Evolutionary conservation across 768 basidiomycete genomes (phyloP), one percentile per base, ranked within the genome.

Genomic region (Cyclocybe cylindracea): DNA sequence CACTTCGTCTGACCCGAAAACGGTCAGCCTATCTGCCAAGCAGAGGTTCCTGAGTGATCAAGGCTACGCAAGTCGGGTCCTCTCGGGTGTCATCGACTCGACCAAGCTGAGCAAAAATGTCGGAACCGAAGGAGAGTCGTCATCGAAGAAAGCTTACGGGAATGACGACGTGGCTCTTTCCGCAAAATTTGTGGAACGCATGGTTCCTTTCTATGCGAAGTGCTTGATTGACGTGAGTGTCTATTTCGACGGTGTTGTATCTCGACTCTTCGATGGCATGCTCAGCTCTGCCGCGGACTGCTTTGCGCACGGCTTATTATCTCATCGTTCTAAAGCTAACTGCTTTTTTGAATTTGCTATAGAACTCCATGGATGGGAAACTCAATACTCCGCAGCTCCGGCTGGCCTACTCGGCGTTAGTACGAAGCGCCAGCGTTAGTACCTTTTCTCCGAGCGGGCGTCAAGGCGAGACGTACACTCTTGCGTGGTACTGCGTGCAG

Each of bases 121-220:
- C 55, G 57, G 55, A 32, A 37, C 57, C 50, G 56, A 57, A 54
- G 44, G 44, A 44, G 56, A 51, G 34, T 33, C 39, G 8, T 9
- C 39, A 43, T 34, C 18, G 6, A 33, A 36, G 32, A 41, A 50
- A 41, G 40, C 39, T 2, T 46, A 5, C 19, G 32, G 16, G 13
- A 37, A 35, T 45, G 51, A 54, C 46, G 58, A 58, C 38, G 35
- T 49, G 24, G 50, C 38, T 33, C 54, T 66, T 34, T 67, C 72
- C 36, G 58, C 65, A 10, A 62, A 64, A 10, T 82, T 85, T 53
- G 74, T 76, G 2, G 79, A 78, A 53, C 76, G 73, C 48, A 72
- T 92, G 59, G 77, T 90, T 1, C 89, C 89, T 0, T 90, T 87
- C 61, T 95, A 95, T 66, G 76, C 82, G 1, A 67, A 71, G 35